Base-by-base conservation (phyloP, 225 moss, liverwort and hornwort species). In the Bryoerythrophyllum caledonicum region DNA sequence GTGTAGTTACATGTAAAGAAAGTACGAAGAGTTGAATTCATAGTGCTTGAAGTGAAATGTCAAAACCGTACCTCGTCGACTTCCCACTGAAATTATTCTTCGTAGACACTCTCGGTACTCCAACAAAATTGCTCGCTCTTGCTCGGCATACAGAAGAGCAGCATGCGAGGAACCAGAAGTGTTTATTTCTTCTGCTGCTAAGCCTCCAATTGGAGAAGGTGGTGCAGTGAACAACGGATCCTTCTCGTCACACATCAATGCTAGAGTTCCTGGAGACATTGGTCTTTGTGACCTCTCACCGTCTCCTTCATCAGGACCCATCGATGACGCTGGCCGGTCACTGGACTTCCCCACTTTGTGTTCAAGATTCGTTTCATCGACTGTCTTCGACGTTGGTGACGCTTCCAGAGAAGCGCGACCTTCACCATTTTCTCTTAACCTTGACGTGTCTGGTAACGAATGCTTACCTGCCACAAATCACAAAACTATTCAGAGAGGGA, bases 171-270 rank as follows among this genome's bases (percentile, higher is more conserved):
- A 78, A 26, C 67, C 72, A 46, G 62, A 70, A 60, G 72, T 64
- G 54, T 67, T 82, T 48, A 68, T 65, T 67, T 77, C 82, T 32
- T 76, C 70, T 65, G 74, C 70, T 63, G 81, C 76, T 62, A 74
- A 65, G 32, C 85, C 85, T 68, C 74, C 77, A 61, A 76, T 67
- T 35, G 85, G 84, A 66, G 87, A 87, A 74, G 85, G 82, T 60
- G 87, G 87, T 35, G 87, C 84, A 66, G 87, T 84, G 74, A 85
- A 87, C 65, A 87, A 73, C 8, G 84, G 80, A 28, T 87, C 84
- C 77, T 85, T 81, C 68, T 87, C 84, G 68, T 87, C 84, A 67
- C 87, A 87, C 87, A 87, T 87, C 60, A 87, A 76, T 28, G 87
- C 84, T 53, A 84, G 63, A 26, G 87, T 84, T 74, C 82, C 74